These are phyloP conservation scores for Vitis cinerea DNA, from an alignment of 164 flowering plant genomes.

Conservation along the genomic window DNA sequence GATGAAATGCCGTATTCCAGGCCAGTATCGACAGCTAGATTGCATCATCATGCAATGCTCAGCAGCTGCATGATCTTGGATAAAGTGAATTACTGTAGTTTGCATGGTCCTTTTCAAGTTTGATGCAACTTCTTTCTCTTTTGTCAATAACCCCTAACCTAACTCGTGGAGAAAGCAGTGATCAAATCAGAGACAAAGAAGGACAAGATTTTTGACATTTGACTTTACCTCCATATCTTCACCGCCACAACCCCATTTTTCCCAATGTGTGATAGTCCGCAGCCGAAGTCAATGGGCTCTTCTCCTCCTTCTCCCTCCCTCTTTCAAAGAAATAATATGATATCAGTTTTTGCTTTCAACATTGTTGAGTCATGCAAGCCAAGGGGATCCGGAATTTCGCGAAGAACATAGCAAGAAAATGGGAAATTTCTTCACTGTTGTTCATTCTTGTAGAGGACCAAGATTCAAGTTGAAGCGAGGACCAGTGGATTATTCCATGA, in stretches of 20 bases:
- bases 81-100: background rate
- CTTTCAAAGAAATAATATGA: background rate
- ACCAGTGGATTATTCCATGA: conserved; percentile 7
- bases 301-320: background rate
- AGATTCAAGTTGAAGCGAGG: conserved; percentile 20
- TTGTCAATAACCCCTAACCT: conserved; percentile 36
- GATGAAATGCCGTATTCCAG: too few species aligned
- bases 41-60: too few species aligned
- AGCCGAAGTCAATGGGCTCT: background rate
- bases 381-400: background rate
- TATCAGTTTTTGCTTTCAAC: background rate
- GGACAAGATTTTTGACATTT: conserved; percentile 8
- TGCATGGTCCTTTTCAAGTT: conserved; percentile 28
- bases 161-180: conserved; percentile 20
- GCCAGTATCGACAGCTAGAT: too few species aligned
- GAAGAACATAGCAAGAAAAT: conserved; percentile 5
- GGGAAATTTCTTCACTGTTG: conserved; percentile 24
- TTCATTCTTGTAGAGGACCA: conserved; percentile 16
- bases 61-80: too few species aligned
- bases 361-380: background rate
- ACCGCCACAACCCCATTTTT: conserved; percentile 23
- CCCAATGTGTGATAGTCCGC: background rate
- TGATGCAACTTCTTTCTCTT: conserved; percentile 10
- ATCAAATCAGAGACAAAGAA: conserved; percentile 4
- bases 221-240: conserved; percentile 24